Evolutionary conservation across 1,284 basidiomycete genomes (phyloP).

Genomic region (Cryptococcus sp.): DNA sequence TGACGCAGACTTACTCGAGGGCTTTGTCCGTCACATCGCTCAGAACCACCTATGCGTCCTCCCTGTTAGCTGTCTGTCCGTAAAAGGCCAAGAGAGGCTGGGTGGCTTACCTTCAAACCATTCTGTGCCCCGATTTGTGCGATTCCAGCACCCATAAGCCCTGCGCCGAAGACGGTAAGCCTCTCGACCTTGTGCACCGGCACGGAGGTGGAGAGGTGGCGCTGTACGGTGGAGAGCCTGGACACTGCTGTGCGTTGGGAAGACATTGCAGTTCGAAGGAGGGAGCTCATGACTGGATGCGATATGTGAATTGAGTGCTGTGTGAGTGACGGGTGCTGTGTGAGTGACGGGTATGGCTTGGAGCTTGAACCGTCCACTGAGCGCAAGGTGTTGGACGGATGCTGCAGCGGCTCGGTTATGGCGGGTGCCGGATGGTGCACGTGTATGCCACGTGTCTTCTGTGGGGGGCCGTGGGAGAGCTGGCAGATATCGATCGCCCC

Average conservation of each 20-base stretch:
- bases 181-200: slow-evolving; percentile 32
- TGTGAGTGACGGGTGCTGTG: not conserved
- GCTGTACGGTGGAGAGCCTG: slow-evolving; percentile 20
- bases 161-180: slow-evolving; percentile 53
- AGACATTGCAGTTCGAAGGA: slow-evolving; percentile 3
- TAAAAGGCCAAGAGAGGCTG: not conserved
- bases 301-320: not conserved
- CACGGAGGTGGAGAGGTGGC: slow-evolving; percentile 24
- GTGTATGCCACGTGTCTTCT: not conserved
- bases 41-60: slow-evolving; percentile 35
- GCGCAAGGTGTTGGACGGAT: too few species aligned
- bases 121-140: slow-evolving; percentile 54
- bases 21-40: slow-evolving; percentile 51
- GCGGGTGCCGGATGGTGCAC: not conserved
- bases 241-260: slow-evolving; percentile 1
- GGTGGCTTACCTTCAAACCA: slow-evolving; percentile 50
- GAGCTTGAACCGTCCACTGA: not conserved
- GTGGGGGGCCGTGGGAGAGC: not conserved
- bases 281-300: slow-evolving; percentile 1
- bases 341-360: too few species aligned
- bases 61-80: not conserved
- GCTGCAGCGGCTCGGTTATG: not conserved
- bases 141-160: slow-evolving; percentile 56
- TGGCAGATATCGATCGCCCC: too few species aligned
- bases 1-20: slow-evolving; percentile 31